These are phyloP conservation scores for Rhodotorula sp. DNA, from an alignment of 1,284 basidiomycete genomes.

Conservation along the genomic window DNA sequence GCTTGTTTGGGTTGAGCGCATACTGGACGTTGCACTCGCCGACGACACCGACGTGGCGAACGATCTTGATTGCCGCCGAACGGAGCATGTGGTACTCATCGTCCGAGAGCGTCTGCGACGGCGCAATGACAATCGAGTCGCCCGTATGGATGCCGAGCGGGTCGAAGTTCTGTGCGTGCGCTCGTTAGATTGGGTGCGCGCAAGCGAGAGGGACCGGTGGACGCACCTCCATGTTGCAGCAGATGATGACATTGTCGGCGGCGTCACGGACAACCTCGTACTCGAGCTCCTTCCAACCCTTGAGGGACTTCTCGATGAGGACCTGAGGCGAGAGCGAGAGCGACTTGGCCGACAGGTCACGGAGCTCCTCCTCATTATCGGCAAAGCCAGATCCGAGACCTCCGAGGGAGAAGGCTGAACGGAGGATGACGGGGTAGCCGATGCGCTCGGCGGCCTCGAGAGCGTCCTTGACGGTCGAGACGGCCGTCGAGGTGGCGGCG, in stretches of 20 bases:
- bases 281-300: constrained; percentile 99
- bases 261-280: constrained; percentile 98
- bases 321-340: constrained; percentile 92
- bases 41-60: constrained; percentile 94
- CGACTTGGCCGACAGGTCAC: constrained; percentile 88
- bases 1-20: constrained; percentile 86
- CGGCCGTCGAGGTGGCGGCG: constrained; percentile 93
- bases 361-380: constrained; percentile 88
- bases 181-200: constrained; percentile 3
- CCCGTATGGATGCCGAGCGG: constrained; percentile 99
- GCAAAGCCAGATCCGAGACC: constrained; percentile 99
- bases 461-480: constrained; percentile 90
- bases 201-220: constrained; percentile 43
- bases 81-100: constrained; percentile 92
- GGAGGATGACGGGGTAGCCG: constrained; percentile 96
- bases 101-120: constrained; percentile 95
- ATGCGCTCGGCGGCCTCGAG: constrained; percentile 86
- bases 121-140: constrained; percentile 99
- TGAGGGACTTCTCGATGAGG: constrained; percentile 95
- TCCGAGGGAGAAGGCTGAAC: constrained; percentile 96
- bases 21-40: constrained; percentile 98
- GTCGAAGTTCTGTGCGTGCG: constrained; percentile 91
- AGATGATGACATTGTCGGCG: constrained; percentile 60
- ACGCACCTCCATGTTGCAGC: constrained; percentile 44
- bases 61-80: constrained; percentile 94